These are phyloP conservation scores for Metschnikowia matae DNA, from an alignment of 805 yeast species.

Conservation along the genomic window DNA sequence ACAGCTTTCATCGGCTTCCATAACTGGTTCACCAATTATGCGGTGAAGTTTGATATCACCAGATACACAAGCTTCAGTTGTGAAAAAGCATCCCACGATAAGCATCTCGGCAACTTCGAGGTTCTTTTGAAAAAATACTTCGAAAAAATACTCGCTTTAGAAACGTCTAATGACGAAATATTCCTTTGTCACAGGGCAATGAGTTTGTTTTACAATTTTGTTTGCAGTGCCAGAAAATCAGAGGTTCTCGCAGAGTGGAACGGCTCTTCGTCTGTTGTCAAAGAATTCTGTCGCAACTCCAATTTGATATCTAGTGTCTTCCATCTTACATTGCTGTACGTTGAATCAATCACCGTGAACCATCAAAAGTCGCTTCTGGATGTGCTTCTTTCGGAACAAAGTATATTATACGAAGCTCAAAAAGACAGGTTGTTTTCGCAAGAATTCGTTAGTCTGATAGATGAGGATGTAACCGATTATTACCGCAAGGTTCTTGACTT, in stretches of 20 bases:
- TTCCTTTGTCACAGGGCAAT: conserved; percentile 7
- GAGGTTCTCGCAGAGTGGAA: conserved; percentile 14
- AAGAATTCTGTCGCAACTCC: not conserved
- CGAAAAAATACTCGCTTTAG: not conserved
- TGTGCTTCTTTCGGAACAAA: not conserved
- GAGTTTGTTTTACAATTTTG: conserved; percentile 24
- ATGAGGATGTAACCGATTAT: conserved; percentile 18
- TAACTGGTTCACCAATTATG: conserved; percentile 29
- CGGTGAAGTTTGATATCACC: conserved; percentile 6
- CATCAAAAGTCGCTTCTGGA: not conserved
- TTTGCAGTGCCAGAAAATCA: conserved; percentile 24
- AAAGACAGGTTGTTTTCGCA: conserved; percentile 16
- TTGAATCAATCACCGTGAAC: not conserved
- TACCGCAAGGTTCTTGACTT: conserved; percentile 15
- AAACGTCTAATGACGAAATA: not conserved
- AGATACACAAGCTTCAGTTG: not conserved
- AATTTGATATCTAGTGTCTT: conserved; percentile 1
- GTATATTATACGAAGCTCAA: not conserved
- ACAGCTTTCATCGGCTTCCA: conserved; percentile 28
- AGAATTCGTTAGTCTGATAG: conserved; percentile 15
- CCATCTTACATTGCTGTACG: not conserved
- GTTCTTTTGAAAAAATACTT: not conserved
- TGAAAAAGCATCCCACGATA: not conserved
- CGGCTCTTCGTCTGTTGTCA: conserved; percentile 1
- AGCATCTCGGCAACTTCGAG: not conserved